Evolutionary conservation across 2,329 filamentous ascomycete species (phyloP).

Genomic region (Harringtonia lauricola): DNA sequence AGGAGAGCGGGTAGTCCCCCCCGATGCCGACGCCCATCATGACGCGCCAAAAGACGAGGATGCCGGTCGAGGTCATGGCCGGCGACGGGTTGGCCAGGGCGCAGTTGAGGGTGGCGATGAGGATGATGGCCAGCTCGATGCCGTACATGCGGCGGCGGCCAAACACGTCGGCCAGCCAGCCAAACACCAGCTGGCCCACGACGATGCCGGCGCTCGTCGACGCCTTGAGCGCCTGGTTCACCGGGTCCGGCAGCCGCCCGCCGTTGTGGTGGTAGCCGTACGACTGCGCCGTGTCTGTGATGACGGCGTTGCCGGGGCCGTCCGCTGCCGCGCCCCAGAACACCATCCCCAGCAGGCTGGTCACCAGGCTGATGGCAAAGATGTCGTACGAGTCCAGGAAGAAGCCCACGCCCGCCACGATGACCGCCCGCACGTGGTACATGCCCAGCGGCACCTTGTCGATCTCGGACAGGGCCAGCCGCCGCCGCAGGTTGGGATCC

Average conservation of each 20-base stretch:
- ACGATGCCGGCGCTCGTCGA: constrained; percentile 71
- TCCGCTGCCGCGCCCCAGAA: constrained; percentile 48
- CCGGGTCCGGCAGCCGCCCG: constrained; percentile 48
- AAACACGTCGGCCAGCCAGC: constrained; percentile 62
- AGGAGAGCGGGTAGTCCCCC: constrained; percentile 71
- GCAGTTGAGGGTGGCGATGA: constrained; percentile 58
- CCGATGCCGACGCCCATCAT: constrained; percentile 72
- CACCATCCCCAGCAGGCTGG: constrained; percentile 61
- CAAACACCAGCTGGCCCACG: constrained; percentile 67
- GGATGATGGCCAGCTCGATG: constrained; percentile 62
- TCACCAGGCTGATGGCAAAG: constrained; percentile 69
- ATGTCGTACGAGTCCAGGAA: constrained; percentile 76
- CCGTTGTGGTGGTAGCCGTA: constrained; percentile 38
- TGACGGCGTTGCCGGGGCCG: constrained; percentile 20
- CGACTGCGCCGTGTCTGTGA: background rate
- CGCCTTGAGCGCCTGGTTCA: constrained; percentile 70
- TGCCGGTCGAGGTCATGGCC: constrained; percentile 45
- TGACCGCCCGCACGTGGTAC: constrained; percentile 63
- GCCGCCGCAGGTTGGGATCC: constrained; percentile 66
- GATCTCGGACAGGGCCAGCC: constrained; percentile 67
- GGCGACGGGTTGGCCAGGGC: constrained; percentile 50
- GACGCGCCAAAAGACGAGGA: constrained; percentile 65
- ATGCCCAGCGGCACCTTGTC: constrained; percentile 69
- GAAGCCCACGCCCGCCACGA: constrained; percentile 73
- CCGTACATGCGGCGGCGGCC: constrained; percentile 78